These are phyloP conservation scores for Neocallimastix lanati DNA, from an alignment of 192 early-diverging fungal species.

Conservation along the genomic window DNA sequence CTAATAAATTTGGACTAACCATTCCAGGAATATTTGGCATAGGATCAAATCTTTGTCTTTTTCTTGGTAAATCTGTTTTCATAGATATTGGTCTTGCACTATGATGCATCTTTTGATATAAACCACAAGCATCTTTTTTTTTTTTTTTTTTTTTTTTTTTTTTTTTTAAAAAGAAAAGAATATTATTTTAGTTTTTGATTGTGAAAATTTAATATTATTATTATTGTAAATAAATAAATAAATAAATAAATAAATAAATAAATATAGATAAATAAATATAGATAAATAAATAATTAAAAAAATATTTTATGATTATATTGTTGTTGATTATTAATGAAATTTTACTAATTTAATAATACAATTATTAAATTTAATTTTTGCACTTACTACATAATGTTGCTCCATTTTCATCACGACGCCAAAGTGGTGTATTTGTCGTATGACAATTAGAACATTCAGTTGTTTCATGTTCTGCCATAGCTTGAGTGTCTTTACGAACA, in stretches of 20 bases:
- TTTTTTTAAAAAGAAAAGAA: too few species aligned
- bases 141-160: too few species aligned
- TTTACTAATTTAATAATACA: too few species aligned
- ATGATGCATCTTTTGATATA: slow-evolving; percentile 1
- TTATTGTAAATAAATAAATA: too few species aligned
- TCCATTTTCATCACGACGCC: slow-evolving; percentile 76
- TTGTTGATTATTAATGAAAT: too few species aligned
- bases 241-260: too few species aligned
- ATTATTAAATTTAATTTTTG: too few species aligned
- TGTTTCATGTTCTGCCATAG: neutral
- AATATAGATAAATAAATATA: too few species aligned
- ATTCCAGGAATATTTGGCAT: neutral
- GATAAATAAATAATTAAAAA: too few species aligned
- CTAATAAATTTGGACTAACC: neutral
- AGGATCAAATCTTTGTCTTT: neutral
- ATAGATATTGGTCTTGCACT: neutral
- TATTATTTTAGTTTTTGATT: too few species aligned
- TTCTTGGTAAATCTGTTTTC: slow-evolving; percentile 1
- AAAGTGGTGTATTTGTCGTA: slow-evolving; percentile 80
- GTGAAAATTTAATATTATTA: too few species aligned
- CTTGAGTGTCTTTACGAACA: neutral
- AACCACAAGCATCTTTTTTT: slow-evolving; percentile 5
- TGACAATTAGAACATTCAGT: slow-evolving; percentile 55
- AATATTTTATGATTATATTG: too few species aligned
- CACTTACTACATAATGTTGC: slow-evolving; percentile 63